These are phyloP conservation scores for Spongospora subterranea DNA, from an alignment of 208 protist species.

Conservation along the genomic window DNA sequence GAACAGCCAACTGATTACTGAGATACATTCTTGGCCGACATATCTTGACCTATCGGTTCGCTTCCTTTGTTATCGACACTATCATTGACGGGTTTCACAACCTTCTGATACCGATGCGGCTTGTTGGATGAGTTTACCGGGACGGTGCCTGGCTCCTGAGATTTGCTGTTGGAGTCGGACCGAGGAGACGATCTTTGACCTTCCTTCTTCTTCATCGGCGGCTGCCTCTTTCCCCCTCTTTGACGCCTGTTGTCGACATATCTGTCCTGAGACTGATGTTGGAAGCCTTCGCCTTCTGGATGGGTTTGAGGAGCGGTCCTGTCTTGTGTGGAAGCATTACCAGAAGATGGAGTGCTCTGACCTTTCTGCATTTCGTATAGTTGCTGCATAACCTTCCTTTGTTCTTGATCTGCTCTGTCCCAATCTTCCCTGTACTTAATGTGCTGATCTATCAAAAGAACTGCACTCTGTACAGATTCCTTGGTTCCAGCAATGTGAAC, in stretches of 20 bases:
- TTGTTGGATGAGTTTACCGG: no score
- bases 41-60: no score
- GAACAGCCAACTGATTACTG: no score
- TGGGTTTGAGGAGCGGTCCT: neutral
- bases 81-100: no score
- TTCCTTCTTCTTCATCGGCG: neutral
- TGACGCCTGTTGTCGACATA: neutral
- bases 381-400: neutral
- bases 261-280: neutral
- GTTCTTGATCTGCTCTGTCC: neutral
- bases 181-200: neutral
- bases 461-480: neutral
- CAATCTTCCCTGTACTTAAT: neutral
- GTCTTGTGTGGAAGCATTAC: neutral
- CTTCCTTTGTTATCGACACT: no score
- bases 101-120: no score
- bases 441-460: neutral
- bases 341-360: no score
- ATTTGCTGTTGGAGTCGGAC: no score
- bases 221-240: neutral
- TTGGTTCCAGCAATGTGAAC: neutral
- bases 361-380: neutral
- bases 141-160: no score
- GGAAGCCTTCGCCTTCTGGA: neutral
- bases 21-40: no score